Evolutionary conservation across 495 filamentous ascomycete genomes (phyloP).

Genomic region (Hypoxylon perforatum): DNA sequence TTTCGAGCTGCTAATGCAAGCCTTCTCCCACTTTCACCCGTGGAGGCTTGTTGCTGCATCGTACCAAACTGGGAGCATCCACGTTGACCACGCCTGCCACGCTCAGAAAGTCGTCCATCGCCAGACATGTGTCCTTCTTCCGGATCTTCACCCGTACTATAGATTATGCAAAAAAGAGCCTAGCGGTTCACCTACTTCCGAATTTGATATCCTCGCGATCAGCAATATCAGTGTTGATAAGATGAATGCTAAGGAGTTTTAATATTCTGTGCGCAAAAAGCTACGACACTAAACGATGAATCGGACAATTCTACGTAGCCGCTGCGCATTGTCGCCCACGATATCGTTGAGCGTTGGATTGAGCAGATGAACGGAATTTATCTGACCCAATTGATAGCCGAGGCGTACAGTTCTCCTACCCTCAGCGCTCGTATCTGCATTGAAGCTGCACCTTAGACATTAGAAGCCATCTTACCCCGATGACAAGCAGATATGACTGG

Average conservation of each 20-base stretch:
- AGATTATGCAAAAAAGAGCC: slow-evolving; percentile 20
- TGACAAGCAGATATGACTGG: slow-evolving; percentile 7
- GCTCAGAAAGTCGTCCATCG: slow-evolving; percentile 21
- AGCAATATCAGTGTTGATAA: slow-evolving; percentile 12
- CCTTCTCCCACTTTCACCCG: slow-evolving; percentile 16
- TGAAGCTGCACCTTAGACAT: slow-evolving; percentile 4
- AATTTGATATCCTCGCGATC: slow-evolving; percentile 27
- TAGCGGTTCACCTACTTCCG: slow-evolving; percentile 27
- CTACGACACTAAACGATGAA: background rate
- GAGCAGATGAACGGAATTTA: background rate
- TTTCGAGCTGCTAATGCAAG: slow-evolving; percentile 24
- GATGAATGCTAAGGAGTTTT: slow-evolving; percentile 4
- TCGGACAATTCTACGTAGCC: background rate
- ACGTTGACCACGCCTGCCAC: slow-evolving; percentile 25
- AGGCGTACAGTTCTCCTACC: slow-evolving; percentile 2
- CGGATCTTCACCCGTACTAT: slow-evolving; percentile 15
- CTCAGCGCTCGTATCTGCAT: slow-evolving; percentile 31
- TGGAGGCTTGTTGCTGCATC: slow-evolving; percentile 14
- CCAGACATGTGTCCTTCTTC: slow-evolving; percentile 26
- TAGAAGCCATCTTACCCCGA: background rate
- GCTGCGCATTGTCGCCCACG: slow-evolving; percentile 7
- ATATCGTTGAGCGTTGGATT: slow-evolving; percentile 3
- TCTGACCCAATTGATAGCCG: slow-evolving; percentile 3
- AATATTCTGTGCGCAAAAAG: slow-evolving; percentile 11
- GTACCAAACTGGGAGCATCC: slow-evolving; percentile 18